Evolutionary conservation across 78 protist species (phyloP), one percentile per base, ranked within the genome.

Genomic region (Speleostelium caveatum): DNA sequence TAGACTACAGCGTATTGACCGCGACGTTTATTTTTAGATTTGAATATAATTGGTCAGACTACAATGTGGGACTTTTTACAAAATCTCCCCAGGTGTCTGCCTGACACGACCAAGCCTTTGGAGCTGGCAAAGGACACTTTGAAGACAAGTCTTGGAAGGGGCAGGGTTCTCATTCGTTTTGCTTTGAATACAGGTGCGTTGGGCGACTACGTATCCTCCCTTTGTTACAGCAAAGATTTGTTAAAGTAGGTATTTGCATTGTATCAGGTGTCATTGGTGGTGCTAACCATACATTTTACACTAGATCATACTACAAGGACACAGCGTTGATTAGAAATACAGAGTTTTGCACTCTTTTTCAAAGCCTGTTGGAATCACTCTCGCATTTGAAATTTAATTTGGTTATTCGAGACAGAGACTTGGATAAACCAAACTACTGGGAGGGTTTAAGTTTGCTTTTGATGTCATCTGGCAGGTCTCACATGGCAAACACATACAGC

Each of bases 251-350:
- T 10, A 53, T 53, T 53, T n/a, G n/a, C n/a, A n/a, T n/a, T 14
- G 17, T 21, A 21, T 14, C 14, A 21, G 58, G 58, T 53, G 58
- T 21, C 58, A 14, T 21, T 21, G 17, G 58, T 53, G 17, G 26
- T 53, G 17, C 14, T 53, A 14, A 53, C 14, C 17, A 21, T 61
- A 21, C 17, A 61, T 10, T 10, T n/a, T n/a, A n/a, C n/a, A n/a
- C n/a, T n/a, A n/a, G n/a, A n/a, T 69, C 90, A n/a, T 80, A 80
- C 28, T 80, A 69, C 12, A 80, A 80, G 21, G 90, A 80, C 8
- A 58, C 45, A 21, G 63, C 90, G 16, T 39, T 59, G 3, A 28
- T 80, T 32, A 80, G 78, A 59, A 80, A 80, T n/a, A 35, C 76
- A 3, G 90, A 80, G 38, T 80, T 80, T 33, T 22, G 53, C 2